phyloP scores from a whole-genome alignment of 768 basidiomycete species.

The Amanita thiersii region DNA sequence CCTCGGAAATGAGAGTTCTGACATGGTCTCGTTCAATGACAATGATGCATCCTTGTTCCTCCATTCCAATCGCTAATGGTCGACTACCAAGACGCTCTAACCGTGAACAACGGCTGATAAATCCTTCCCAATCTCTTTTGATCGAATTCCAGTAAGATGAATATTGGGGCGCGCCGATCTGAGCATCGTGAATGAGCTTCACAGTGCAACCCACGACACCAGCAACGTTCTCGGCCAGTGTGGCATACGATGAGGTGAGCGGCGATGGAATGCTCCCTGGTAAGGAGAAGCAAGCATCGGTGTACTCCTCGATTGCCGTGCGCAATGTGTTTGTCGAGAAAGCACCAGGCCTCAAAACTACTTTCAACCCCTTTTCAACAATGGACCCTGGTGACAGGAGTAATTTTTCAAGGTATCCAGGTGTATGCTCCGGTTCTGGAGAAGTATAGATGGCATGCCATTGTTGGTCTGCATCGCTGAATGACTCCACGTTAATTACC shows the following conservation, averaged over 20 bases:
- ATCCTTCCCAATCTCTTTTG: constrained; percentile 94
- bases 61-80: constrained; percentile 61
- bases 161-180: constrained; percentile 73
- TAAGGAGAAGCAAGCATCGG: constrained; percentile 58
- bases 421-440: constrained; percentile 70
- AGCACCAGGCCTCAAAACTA: constrained; percentile 78
- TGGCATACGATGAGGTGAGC: constrained; percentile 54
- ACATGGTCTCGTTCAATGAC: constrained; percentile 75
- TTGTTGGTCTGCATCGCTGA: constrained; percentile 22
- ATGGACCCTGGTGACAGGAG: constrained; percentile 65
- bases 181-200: constrained; percentile 57
- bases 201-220: constrained; percentile 86
- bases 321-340: constrained; percentile 81
- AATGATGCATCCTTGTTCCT: constrained; percentile 39
- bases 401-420: constrained; percentile 83
- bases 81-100: constrained; percentile 82
- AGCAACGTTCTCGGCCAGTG: constrained; percentile 67
- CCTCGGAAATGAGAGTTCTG: constrained; percentile 54
- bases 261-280: constrained; percentile 50
- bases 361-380: constrained; percentile 72
- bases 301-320: constrained; percentile 79
- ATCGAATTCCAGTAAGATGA: constrained; percentile 77
- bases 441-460: constrained; percentile 58
- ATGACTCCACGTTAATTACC: constrained; percentile 31
- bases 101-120: constrained; percentile 83